These are phyloP conservation scores for Gynandropsis gynandra DNA, from an alignment of 345 rosid genomes.

Conservation along the genomic window DNA sequence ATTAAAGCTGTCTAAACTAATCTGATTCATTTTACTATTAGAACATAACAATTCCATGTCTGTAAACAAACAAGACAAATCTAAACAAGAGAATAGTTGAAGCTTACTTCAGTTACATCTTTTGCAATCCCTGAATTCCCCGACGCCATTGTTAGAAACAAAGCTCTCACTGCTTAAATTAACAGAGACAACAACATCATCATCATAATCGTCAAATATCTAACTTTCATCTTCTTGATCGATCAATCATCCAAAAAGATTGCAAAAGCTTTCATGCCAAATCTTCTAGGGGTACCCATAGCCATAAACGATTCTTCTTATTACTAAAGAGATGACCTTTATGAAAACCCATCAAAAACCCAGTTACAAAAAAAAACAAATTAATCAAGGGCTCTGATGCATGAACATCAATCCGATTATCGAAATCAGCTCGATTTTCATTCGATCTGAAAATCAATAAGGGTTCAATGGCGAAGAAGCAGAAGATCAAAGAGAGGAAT, in stretches of 20 bases:
- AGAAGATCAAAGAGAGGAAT: no score
- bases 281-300: no score
- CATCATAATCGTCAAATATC: background rate
- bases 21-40: no score
- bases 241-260: background rate
- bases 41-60: no score
- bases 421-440: no score
- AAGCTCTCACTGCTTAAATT: slow-evolving; percentile 23
- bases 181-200: background rate
- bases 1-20: no score
- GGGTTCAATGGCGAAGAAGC: no score
- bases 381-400: no score
- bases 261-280: background rate
- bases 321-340: background rate
- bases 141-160: slow-evolving; percentile 33
- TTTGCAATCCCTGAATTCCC: slow-evolving; percentile 44
- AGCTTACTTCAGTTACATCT: slow-evolving; percentile 64
- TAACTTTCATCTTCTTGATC: background rate
- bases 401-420: no score
- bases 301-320: no score
- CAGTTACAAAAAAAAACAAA: no score
- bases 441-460: no score
- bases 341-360: background rate
- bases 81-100: background rate
- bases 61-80: background rate